These are phyloP conservation scores for Daldinia childiae DNA, from an alignment of 495 filamentous ascomycete genomes.

Conservation along the genomic window DNA sequence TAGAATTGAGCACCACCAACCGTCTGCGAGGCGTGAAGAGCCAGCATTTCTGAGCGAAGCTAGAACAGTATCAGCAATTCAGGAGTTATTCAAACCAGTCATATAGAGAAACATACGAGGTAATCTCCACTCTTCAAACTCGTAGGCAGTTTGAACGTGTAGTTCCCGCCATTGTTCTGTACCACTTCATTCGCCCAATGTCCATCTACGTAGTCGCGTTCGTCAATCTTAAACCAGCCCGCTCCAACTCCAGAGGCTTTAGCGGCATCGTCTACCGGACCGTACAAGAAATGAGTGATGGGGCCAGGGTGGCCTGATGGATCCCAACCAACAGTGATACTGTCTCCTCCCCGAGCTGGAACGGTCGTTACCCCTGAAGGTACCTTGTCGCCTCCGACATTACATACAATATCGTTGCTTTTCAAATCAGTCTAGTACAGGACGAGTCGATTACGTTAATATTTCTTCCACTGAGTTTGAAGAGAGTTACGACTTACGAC, in stretches of 20 bases:
- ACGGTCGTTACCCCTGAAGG: conserved; percentile 45
- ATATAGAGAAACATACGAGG: conserved; percentile 28
- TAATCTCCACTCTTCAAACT: conserved; percentile 47
- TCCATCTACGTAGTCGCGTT: conserved; percentile 42
- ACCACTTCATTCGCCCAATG: conserved; percentile 48
- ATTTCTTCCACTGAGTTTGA: neutral
- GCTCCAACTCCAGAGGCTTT: conserved; percentile 42
- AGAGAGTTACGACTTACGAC: conserved; percentile 23
- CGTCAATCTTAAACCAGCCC: conserved; percentile 49
- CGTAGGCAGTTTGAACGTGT: conserved; percentile 44
- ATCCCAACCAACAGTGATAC: conserved; percentile 51
- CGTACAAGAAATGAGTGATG: conserved; percentile 51
- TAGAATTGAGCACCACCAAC: conserved; percentile 37
- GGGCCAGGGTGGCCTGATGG: conserved; percentile 49
- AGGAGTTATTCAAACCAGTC: neutral
- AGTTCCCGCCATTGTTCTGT: conserved; percentile 38
- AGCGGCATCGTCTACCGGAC: conserved; percentile 45
- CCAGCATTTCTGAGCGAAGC: conserved; percentile 49
- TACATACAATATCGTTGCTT: conserved; percentile 48
- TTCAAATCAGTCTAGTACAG: conserved; percentile 41
- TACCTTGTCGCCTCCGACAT: conserved; percentile 48
- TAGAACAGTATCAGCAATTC: conserved; percentile 9
- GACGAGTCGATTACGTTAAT: neutral
- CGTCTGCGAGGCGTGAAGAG: conserved; percentile 40
- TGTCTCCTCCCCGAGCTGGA: conserved; percentile 46